A percentile compares a stretch with the other conserved stretches of the same genome.
Evolutionary conservation across 305 asterid genomes (phyloP).

Genomic region (Plantago rigida): DNA sequence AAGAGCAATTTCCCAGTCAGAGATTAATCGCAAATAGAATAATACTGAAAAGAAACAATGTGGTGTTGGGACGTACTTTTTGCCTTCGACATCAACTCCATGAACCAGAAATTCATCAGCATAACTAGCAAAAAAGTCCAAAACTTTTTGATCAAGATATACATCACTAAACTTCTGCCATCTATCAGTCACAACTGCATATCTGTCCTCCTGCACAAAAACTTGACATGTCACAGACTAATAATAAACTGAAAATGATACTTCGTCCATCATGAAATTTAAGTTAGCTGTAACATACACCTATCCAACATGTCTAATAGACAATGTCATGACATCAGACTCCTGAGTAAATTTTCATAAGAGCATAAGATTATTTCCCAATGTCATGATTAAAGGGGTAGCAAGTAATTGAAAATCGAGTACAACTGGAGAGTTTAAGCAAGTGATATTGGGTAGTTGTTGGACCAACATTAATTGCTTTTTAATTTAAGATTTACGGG

Average conservation of each 20-base stretch:
- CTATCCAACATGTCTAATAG: no score
- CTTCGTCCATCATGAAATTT: background rate
- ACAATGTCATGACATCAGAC: no score
- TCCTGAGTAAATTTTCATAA: no score
- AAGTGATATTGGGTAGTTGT: no score
- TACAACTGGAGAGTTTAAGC: no score
- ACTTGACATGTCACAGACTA: background rate
- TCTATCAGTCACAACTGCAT: constrained; percentile 86
- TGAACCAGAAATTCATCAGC: constrained; percentile 97
- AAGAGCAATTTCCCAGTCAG: background rate
- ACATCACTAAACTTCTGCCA: constrained; percentile 91
- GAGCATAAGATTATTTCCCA: no score
- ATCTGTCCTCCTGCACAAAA: constrained; percentile 11
- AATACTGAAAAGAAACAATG: constrained; percentile 3
- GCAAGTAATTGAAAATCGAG: no score
- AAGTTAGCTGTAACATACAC: no score
- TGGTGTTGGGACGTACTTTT: constrained; percentile 47
- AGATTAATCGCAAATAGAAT: background rate
- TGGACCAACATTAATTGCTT: no score
- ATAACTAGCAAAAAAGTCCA: constrained; percentile 55
- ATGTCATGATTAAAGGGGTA: no score
- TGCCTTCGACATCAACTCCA: constrained; percentile 99
- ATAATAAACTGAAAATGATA: background rate
- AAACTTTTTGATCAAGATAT: constrained; percentile 53
- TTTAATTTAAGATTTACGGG: no score